These are phyloP conservation scores for Cydonia oblonga DNA, from an alignment of 331 rosid species.

Conservation along the genomic window DNA sequence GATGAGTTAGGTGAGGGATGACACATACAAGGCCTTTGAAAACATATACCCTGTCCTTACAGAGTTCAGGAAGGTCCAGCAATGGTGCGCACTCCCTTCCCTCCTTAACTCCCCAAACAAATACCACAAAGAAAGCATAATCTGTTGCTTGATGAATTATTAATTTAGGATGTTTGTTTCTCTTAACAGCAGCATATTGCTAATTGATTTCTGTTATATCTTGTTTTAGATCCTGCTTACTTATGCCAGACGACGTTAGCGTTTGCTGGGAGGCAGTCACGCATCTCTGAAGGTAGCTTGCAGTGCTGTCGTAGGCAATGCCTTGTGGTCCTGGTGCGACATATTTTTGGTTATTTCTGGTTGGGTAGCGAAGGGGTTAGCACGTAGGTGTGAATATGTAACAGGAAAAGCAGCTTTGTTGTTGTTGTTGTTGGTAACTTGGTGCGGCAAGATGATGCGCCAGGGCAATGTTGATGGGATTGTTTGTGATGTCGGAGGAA, in stretches of 20 bases:
- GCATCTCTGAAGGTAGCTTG: neutral
- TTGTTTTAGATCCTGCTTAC: neutral
- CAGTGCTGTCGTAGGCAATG: neutral
- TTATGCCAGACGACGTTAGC: neutral
- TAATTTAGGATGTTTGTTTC: neutral
- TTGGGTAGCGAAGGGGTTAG: neutral
- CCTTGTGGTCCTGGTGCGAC: neutral
- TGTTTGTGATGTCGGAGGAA: neutral
- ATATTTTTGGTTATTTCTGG: neutral
- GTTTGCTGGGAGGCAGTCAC: neutral
- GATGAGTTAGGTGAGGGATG: slow-evolving; percentile 62
- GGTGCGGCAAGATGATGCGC: neutral
- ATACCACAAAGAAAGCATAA: neutral
- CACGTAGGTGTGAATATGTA: neutral
- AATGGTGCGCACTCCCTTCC: slow-evolving; percentile 31
- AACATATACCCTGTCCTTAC: slow-evolving; percentile 80
- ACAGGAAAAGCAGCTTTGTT: neutral
- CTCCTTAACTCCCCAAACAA: neutral
- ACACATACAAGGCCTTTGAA: slow-evolving; percentile 79
- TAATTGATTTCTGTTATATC: neutral
- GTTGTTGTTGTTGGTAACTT: neutral
- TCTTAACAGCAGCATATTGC: neutral
- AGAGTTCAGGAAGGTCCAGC: slow-evolving; percentile 82
- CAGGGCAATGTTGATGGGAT: neutral
- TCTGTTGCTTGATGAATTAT: neutral